Conservation (phyloP, 768 basidiomycete genomes). For the Postia placenta region DNA sequence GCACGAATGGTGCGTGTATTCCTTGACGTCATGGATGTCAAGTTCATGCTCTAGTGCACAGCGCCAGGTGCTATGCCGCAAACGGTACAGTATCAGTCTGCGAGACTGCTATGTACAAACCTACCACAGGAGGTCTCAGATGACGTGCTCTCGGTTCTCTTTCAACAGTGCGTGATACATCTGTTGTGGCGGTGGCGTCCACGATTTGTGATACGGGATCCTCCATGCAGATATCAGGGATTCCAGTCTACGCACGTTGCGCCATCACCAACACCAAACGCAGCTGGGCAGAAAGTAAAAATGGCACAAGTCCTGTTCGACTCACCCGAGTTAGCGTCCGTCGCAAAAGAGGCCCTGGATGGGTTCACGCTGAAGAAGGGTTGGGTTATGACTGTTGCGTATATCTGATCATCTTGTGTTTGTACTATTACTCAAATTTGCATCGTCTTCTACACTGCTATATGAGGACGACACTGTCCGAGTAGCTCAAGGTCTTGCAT, state of each 20-base stretch:
- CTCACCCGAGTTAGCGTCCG: constrained; percentile 61
- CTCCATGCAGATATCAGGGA: constrained; percentile 65
- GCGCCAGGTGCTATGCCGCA: constrained; percentile 33
- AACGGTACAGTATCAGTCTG: constrained; percentile 47
- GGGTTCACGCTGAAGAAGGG: constrained; percentile 84
- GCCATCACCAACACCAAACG: constrained; percentile 61
- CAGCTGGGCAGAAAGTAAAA: constrained; percentile 63
- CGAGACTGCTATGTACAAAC: constrained; percentile 73
- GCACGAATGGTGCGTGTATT: constrained; percentile 16
- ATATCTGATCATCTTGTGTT: constrained; percentile 35
- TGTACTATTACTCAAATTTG: constrained; percentile 12
- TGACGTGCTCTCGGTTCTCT: constrained; percentile 78
- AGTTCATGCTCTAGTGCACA: not conserved
- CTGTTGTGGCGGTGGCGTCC: too few species aligned
- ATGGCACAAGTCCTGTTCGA: constrained; percentile 81
- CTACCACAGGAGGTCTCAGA: constrained; percentile 88
- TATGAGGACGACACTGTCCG: not conserved
- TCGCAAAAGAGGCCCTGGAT: constrained; percentile 78
- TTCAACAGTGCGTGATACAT: constrained; percentile 72
- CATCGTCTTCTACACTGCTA: not conserved
- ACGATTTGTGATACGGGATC: not conserved
- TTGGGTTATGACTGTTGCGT: constrained; percentile 78
- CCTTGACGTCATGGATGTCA: not conserved
- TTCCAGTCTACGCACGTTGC: constrained; percentile 68
- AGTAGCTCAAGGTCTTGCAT: not conserved